Base-by-base conservation (phyloP, 2,329 filamentous ascomycete species). In the Lanzia echinophila region DNA sequence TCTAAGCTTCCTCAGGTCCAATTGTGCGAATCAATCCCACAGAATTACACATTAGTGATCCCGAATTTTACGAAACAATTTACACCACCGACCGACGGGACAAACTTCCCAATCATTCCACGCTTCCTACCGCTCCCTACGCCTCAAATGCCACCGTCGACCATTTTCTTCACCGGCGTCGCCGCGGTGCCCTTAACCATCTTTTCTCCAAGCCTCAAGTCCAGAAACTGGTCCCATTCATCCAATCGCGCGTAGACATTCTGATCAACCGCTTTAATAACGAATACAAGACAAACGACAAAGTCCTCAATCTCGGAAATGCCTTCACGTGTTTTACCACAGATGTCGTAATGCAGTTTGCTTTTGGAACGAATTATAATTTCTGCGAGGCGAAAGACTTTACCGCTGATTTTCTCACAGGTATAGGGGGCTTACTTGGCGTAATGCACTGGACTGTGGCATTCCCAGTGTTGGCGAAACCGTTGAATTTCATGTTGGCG, bases 61-160 rank as follows among this genome's bases (percentile, higher is more conserved):
- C 67, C 5, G 51, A 61, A 42, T 73, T 74, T 60, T 69, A 71
- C 54, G 67, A 72, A 19, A 70, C 71, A 49, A 61, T 75, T 20
- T 74, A 72, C 57, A 64, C 69, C 6, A 49, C 36, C 12, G 56
- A 58, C 20, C 47, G 45, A 39, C 50, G 57, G 11, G 58, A 60
- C 22, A 60, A 54, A 28, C 43, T 50, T 6, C 15, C 36, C 11
- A 58, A 54, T 51, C 53, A 48, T 22, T 52, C 48, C 1, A 46
- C 57, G 1, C 31, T 24, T 17, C 55, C 51, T n/a, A 47, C 47
- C 3, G 32, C 51, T 6, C 43, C 39, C 11, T 28, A 47, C 15
- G 53, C 56, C 4, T 42, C 46, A 24, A 55, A 57, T 19, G 56
- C 48, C 8, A 60, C 60, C 8, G 41, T 50, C 12, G 39, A 51